Percentiles rank a stretch among this genome's conserved stretches.
These are phyloP conservation scores for Aspergillus puulaauensis DNA, from an alignment of 2,329 filamentous ascomycete genomes.

Conservation along the genomic window DNA sequence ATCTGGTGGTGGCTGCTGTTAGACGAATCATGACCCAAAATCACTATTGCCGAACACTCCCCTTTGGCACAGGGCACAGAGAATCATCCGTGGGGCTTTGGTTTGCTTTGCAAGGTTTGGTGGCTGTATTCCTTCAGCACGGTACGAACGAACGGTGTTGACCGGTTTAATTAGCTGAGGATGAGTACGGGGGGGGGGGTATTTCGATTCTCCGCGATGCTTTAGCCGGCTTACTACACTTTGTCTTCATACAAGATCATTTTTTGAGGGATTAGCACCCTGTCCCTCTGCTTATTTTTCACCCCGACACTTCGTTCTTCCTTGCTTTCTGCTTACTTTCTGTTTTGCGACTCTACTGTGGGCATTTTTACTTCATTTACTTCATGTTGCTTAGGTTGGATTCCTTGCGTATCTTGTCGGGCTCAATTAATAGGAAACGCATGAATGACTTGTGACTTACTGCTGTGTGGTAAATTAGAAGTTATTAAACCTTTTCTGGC, in stretches of 20 bases:
- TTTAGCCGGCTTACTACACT: slow-evolving; percentile 32
- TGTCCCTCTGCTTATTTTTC: slow-evolving; percentile 18
- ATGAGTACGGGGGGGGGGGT: slow-evolving; percentile 17
- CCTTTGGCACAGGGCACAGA: slow-evolving; percentile 2
- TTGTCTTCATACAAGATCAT: slow-evolving; percentile 30
- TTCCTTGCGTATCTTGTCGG: slow-evolving; percentile 28
- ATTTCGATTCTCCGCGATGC: slow-evolving; percentile 27
- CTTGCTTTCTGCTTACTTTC: slow-evolving; percentile 21
- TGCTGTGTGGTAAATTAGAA: slow-evolving; percentile 11
- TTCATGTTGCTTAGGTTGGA: slow-evolving; percentile 30
- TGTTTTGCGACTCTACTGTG: slow-evolving; percentile 18
- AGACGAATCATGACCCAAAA: slow-evolving; percentile 45
- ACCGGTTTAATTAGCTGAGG: slow-evolving; percentile 12
- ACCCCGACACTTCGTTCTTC: slow-evolving; percentile 13
- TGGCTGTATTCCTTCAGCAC: neutral
- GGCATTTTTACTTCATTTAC: slow-evolving; percentile 19
- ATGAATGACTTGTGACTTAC: slow-evolving; percentile 21
- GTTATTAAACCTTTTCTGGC: slow-evolving; percentile 4
- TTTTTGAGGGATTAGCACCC: slow-evolving; percentile 23
- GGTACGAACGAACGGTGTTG: slow-evolving; percentile 10
- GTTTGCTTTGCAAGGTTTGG: neutral
- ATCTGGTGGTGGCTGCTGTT: slow-evolving; percentile 87
- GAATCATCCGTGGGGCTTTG: slow-evolving; percentile 2
- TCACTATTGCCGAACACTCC: slow-evolving; percentile 20
- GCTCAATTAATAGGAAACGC: slow-evolving; percentile 40